Evolutionary conservation across 768 basidiomycete genomes (phyloP).

Genomic region (Trametes maxima): DNA sequence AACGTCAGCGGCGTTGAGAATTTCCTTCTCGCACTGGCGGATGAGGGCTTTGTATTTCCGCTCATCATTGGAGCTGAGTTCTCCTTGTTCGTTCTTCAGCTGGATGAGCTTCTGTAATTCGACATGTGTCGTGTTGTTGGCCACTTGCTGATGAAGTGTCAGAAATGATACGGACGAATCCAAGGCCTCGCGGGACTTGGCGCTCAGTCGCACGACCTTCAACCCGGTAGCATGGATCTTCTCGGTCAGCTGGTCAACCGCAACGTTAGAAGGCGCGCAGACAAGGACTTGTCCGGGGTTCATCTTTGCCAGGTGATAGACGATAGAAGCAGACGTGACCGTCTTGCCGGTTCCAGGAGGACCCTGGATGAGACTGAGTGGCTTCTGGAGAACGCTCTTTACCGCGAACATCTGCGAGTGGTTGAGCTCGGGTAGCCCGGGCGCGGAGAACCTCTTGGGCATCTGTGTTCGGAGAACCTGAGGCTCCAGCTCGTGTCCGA

Average conservation of each 20-base stretch:
- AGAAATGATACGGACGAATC: slow-evolving; percentile 95
- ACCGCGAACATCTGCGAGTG: slow-evolving; percentile 99
- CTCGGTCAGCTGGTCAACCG: slow-evolving; percentile 98
- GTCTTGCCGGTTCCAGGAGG: slow-evolving; percentile 99
- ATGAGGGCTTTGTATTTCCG: slow-evolving; percentile 97
- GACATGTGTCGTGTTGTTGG: slow-evolving; percentile 93
- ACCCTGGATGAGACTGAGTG: slow-evolving; percentile 95
- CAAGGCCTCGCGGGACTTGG: slow-evolving; percentile 96
- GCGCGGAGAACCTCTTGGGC: slow-evolving; percentile 97
- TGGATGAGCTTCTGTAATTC: slow-evolving; percentile 98
- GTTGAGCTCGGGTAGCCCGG: slow-evolving; percentile 96
- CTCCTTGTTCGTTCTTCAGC: slow-evolving; percentile 97
- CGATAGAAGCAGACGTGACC: slow-evolving; percentile 97
- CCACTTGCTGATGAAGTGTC: slow-evolving; percentile 96
- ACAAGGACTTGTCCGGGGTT: slow-evolving; percentile 99
- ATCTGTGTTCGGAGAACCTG: slow-evolving; percentile 89
- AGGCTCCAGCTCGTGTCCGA: slow-evolving; percentile 97
- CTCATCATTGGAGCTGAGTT: slow-evolving; percentile 95
- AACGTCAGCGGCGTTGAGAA: slow-evolving; percentile 91
- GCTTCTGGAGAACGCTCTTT: slow-evolving; percentile 98
- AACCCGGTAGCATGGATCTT: slow-evolving; percentile 99
- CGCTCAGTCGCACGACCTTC: slow-evolving; percentile 96
- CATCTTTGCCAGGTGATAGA: slow-evolving; percentile 99
- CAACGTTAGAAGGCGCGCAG: slow-evolving; percentile 98
- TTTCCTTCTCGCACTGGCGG: slow-evolving; percentile 96